These are phyloP conservation scores for Lachancea thermotolerans DNA, from an alignment of 805 yeast genomes.

Conservation along the genomic window DNA sequence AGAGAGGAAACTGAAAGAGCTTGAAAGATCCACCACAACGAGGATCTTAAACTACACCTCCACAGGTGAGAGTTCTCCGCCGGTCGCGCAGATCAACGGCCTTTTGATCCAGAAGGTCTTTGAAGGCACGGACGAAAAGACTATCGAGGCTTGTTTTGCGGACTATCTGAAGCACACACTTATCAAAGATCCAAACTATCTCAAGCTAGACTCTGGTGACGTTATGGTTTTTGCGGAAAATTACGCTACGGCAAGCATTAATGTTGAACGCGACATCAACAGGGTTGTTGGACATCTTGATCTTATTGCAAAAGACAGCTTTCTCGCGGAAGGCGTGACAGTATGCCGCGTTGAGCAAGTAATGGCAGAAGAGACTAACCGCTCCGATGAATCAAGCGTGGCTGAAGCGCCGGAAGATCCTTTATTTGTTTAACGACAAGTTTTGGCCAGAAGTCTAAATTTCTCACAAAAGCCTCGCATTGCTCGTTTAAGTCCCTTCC, in stretches of 20 bases:
- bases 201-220: slow-evolving; percentile 6
- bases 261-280: slow-evolving; percentile 39
- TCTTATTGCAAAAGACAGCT: slow-evolving; percentile 19
- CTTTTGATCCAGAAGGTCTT: slow-evolving; percentile 47
- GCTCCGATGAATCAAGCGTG: not conserved
- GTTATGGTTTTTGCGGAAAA: slow-evolving; percentile 29
- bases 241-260: slow-evolving; percentile 31
- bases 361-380: not conserved
- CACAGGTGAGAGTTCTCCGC: slow-evolving; percentile 11
- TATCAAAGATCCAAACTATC: slow-evolving; percentile 22
- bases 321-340: slow-evolving; percentile 20
- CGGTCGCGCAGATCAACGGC: slow-evolving; percentile 41
- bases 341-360: slow-evolving; percentile 17
- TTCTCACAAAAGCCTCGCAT: too few species aligned
- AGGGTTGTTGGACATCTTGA: slow-evolving; percentile 33
- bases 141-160: slow-evolving; percentile 34
- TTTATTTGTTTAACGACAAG: too few species aligned
- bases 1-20: slow-evolving; percentile 26
- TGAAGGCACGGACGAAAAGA: slow-evolving; percentile 45
- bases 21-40: slow-evolving; percentile 22
- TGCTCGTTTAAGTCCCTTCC: too few species aligned
- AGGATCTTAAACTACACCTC: slow-evolving; percentile 21
- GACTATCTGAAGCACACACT: slow-evolving; percentile 24
- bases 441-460: too few species aligned
- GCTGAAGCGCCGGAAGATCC: not conserved